These are phyloP conservation scores for Decorospora gaudefroyi DNA, from an alignment of 2,329 filamentous ascomycete genomes.

Conservation along the genomic window DNA sequence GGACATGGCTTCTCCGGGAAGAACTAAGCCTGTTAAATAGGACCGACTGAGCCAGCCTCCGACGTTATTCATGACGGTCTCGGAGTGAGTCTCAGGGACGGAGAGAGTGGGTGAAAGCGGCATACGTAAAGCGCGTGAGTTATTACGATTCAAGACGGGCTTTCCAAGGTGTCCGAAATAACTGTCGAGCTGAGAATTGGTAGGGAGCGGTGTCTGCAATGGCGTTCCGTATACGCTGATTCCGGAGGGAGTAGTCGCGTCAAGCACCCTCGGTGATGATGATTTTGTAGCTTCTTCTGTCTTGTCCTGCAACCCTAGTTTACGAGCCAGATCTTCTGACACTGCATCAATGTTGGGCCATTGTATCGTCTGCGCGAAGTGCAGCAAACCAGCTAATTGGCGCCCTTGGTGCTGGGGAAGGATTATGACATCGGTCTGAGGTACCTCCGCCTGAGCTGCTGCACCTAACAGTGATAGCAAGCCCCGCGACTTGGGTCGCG, in stretches of 20 bases:
- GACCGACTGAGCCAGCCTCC: slow-evolving; percentile 61
- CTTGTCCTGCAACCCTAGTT: slow-evolving; percentile 36
- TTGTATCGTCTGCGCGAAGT: slow-evolving; percentile 56
- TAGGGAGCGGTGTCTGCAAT: slow-evolving; percentile 43
- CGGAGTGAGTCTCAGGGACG: slow-evolving; percentile 18
- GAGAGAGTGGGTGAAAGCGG: slow-evolving; percentile 34
- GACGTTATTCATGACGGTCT: slow-evolving; percentile 34
- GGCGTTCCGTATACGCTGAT: slow-evolving; percentile 48
- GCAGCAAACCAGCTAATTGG: slow-evolving; percentile 56
- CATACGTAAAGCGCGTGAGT: slow-evolving; percentile 38
- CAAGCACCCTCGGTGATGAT: slow-evolving; percentile 29
- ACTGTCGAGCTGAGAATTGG: slow-evolving; percentile 33
- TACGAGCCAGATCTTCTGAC: slow-evolving; percentile 45
- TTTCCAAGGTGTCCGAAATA: slow-evolving; percentile 44
- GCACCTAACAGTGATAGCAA: slow-evolving; percentile 37
- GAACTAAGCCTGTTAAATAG: slow-evolving; percentile 59
- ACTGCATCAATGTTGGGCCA: slow-evolving; percentile 55
- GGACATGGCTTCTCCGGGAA: slow-evolving; percentile 59
- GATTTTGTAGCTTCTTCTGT: slow-evolving; percentile 20
- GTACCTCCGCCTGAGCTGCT: slow-evolving; percentile 23
- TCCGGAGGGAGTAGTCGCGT: slow-evolving; percentile 34
- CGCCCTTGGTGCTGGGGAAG: slow-evolving; percentile 42
- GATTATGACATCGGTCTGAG: slow-evolving; percentile 36
- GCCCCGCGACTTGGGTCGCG: slow-evolving; percentile 32
- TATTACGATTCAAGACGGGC: slow-evolving; percentile 30